Conservation (phyloP, 23 red algal genomes). For the Gracilaria domingensis region DNA sequence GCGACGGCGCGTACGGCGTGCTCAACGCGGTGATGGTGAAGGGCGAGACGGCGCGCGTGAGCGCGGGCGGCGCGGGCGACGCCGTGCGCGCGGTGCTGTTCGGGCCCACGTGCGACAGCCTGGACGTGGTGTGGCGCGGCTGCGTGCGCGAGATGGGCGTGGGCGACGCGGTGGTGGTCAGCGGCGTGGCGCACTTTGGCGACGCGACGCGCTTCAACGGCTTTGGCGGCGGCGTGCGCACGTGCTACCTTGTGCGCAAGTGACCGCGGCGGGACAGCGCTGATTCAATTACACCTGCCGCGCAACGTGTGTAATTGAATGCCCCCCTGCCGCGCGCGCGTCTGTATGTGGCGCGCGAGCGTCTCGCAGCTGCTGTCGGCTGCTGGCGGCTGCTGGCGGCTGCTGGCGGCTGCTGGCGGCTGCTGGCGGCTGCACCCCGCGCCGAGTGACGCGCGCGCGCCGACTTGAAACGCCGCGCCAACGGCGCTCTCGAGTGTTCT, state of each 20-base stretch:
- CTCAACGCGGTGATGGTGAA: slow-evolving; percentile 66
- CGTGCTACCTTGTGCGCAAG: background rate
- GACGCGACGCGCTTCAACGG: slow-evolving; percentile 80
- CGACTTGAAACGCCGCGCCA: too few species aligned
- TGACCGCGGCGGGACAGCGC: background rate
- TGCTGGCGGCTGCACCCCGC: too few species aligned
- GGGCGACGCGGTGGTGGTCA: slow-evolving; percentile 60
- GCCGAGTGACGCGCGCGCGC: background rate
- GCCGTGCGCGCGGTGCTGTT: slow-evolving; percentile 50
- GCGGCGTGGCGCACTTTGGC: slow-evolving; percentile 59
- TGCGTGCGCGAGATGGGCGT: slow-evolving; percentile 59
- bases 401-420: too few species aligned
- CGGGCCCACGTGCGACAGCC: slow-evolving; percentile 86
- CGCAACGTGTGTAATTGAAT: background rate
- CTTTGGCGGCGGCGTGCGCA: slow-evolving; percentile 20
- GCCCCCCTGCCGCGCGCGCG: too few species aligned
- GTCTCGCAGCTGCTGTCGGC: too few species aligned
- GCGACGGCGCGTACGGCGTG: slow-evolving; percentile 84
- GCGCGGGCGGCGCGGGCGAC: background rate
- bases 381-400: too few species aligned
- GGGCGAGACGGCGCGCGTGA: slow-evolving; percentile 24
- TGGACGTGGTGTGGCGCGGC: slow-evolving; percentile 76
- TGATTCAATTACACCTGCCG: background rate
- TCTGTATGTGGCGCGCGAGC: background rate
- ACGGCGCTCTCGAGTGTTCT: too few species aligned